Evolutionary conservation across 2,329 filamentous ascomycete genomes (phyloP).

Genomic region (Trichocomaceae sp.): DNA sequence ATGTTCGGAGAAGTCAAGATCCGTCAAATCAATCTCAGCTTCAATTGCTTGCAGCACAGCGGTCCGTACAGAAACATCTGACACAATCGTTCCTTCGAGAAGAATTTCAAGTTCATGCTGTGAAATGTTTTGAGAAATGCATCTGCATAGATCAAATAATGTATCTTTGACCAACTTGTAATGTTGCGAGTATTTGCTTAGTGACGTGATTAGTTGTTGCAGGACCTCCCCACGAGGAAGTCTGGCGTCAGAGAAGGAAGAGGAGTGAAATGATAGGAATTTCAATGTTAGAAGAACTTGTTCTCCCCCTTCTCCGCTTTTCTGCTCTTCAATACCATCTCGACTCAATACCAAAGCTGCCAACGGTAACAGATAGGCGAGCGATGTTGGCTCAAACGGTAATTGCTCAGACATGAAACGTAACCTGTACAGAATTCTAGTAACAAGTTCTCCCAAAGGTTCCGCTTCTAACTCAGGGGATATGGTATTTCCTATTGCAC

Average conservation of each 20-base stretch:
- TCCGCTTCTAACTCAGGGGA: constrained; percentile 68
- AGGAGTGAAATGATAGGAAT: constrained; percentile 81
- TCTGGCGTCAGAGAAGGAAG: constrained; percentile 63
- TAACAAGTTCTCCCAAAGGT: constrained; percentile 71
- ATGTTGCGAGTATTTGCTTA: constrained; percentile 86
- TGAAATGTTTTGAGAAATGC: constrained; percentile 73
- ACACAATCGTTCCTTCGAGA: constrained; percentile 70
- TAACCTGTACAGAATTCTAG: constrained; percentile 81
- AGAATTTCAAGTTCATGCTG: constrained; percentile 66
- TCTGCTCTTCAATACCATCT: constrained; percentile 62
- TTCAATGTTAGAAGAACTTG: constrained; percentile 86
- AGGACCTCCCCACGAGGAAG: constrained; percentile 72
- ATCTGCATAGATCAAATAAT: constrained; percentile 76
- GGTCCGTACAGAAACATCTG: constrained; percentile 71
- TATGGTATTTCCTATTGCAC: constrained; percentile 69
- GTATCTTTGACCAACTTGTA: constrained; percentile 95
- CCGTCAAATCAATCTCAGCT: constrained; percentile 84
- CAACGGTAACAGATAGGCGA: constrained; percentile 81
- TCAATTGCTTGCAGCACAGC: constrained; percentile 85
- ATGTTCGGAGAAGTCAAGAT: constrained; percentile 77
- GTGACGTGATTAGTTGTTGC: constrained; percentile 64
- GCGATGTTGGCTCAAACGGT: constrained; percentile 81
- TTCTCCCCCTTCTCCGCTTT: constrained; percentile 72
- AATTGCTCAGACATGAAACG: constrained; percentile 87
- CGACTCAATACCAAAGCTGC: constrained; percentile 70